Percentiles rank a stretch among this genome's conserved stretches.
Conservation (phyloP, 768 basidiomycete genomes). For the Suillus variegatus region DNA sequence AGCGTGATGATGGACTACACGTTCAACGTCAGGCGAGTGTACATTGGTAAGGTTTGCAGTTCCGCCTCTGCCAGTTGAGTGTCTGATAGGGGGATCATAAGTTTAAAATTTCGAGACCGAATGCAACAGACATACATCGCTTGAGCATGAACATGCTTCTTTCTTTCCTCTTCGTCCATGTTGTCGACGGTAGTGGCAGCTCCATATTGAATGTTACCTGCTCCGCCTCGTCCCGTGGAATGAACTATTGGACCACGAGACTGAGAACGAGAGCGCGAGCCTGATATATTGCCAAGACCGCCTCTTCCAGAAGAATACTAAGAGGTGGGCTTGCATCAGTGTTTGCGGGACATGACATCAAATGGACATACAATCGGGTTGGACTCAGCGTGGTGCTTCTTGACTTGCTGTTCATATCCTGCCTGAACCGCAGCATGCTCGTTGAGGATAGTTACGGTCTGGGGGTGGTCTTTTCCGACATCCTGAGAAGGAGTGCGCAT, state of each 20-base stretch:
- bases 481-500: conserved; percentile 78
- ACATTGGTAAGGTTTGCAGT: conserved; percentile 53
- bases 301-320: conserved; percentile 67
- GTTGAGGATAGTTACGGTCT: conserved; percentile 27
- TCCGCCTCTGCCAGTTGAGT: conserved; percentile 74
- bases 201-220: conserved; percentile 53
- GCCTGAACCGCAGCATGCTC: conserved; percentile 26
- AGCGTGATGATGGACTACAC: conserved; percentile 19
- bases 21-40: conserved; percentile 42
- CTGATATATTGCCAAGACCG: conserved; percentile 61
- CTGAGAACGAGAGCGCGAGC: conserved; percentile 48
- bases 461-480: conserved; percentile 21
- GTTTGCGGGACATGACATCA: not conserved
- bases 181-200: conserved; percentile 19
- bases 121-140: conserved; percentile 41
- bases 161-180: conserved; percentile 38
- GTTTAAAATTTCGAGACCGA: conserved; percentile 5
- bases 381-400: conserved; percentile 31
- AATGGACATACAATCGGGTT: conserved; percentile 37
- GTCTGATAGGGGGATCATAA: conserved; percentile 37
- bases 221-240: conserved; percentile 65
- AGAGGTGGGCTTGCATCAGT: conserved; percentile 8
- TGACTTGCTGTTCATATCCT: conserved; percentile 23
- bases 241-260: conserved; percentile 39
- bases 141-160: conserved; percentile 30